A percentile compares a stretch with the other conserved stretches of the same genome.
phyloP scores from a whole-genome alignment of 2,329 filamentous ascomycete genomes.

The Fusarium chlamydosporum region DNA sequence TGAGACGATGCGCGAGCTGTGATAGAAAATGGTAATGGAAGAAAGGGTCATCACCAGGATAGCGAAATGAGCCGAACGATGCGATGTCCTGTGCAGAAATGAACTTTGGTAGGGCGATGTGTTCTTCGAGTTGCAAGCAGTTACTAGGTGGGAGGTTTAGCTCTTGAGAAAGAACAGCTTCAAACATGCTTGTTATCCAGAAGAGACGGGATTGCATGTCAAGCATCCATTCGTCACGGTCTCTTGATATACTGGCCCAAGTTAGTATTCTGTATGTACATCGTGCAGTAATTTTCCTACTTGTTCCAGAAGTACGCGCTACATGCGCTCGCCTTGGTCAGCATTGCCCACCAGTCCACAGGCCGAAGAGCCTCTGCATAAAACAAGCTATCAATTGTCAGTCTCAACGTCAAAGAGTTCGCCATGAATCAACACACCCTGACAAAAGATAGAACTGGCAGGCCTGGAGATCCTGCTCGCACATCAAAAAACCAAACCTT shows the following conservation, averaged over 20 bases:
- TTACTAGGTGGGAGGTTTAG: constrained; percentile 35
- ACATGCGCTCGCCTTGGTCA: constrained; percentile 40
- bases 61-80: constrained; percentile 36
- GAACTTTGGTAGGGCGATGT: constrained; percentile 36
- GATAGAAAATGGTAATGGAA: constrained; percentile 42
- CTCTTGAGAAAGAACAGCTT: constrained; percentile 37
- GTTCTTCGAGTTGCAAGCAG: constrained; percentile 28
- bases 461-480: constrained; percentile 30
- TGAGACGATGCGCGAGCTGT: constrained; percentile 38
- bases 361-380: constrained; percentile 38
- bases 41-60: constrained; percentile 40
- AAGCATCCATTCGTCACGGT: constrained; percentile 41
- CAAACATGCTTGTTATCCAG: constrained; percentile 46
- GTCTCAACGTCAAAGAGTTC: rapidly evolving
- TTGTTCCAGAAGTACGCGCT: constrained; percentile 42
- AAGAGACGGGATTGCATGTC: constrained; percentile 43
- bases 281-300: rapidly evolving
- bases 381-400: constrained; percentile 18
- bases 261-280: rapidly evolving
- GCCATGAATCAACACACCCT: neutral
- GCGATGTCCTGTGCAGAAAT: constrained; percentile 39
- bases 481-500: constrained; percentile 37
- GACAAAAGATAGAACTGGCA: constrained; percentile 37
- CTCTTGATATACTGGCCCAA: neutral
- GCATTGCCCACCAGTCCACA: constrained; percentile 39